phyloP scores from a whole-genome alignment of 257 asterid species.

The Petunia axillaris region DNA sequence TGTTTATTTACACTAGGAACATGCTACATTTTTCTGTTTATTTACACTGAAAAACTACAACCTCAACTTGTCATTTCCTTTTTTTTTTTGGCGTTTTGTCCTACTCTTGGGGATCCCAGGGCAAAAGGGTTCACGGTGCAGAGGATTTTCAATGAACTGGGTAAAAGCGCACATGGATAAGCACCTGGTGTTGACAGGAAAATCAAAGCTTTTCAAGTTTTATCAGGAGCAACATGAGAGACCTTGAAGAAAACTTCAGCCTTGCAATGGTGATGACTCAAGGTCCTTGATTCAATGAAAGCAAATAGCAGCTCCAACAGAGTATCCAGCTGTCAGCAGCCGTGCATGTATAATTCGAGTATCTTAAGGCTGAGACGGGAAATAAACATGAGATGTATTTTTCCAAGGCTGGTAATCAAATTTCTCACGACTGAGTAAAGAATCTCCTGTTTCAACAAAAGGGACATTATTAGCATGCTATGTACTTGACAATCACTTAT shows the following conservation, averaged over 20 bases:
- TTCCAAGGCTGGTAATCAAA: not conserved
- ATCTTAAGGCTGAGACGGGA: not conserved
- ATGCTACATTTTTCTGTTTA: too few species aligned
- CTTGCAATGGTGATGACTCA: constrained; percentile 14
- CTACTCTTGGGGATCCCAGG: too few species aligned
- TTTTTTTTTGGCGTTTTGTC: too few species aligned
- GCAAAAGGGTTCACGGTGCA: not conserved
- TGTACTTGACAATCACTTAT: not conserved
- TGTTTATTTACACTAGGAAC: too few species aligned
- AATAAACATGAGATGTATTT: not conserved
- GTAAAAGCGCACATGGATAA: not conserved
- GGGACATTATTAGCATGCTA: not conserved
- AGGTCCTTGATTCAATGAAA: not conserved
- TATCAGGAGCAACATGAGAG: not conserved
- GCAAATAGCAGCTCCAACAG: constrained; percentile 2
- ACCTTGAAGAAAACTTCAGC: not conserved
- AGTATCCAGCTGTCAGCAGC: not conserved
- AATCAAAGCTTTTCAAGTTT: not conserved
- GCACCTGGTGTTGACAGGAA: not conserved
- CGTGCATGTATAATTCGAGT: not conserved
- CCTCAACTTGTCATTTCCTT: too few species aligned
- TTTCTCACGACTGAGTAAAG: not conserved
- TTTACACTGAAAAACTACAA: too few species aligned
- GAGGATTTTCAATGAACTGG: not conserved
- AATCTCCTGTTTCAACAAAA: not conserved